Percentiles rank a stretch among this genome's conserved stretches.
phyloP scores from a whole-genome alignment of 2,329 filamentous ascomycete genomes.

The Aspergillus caelatus region DNA sequence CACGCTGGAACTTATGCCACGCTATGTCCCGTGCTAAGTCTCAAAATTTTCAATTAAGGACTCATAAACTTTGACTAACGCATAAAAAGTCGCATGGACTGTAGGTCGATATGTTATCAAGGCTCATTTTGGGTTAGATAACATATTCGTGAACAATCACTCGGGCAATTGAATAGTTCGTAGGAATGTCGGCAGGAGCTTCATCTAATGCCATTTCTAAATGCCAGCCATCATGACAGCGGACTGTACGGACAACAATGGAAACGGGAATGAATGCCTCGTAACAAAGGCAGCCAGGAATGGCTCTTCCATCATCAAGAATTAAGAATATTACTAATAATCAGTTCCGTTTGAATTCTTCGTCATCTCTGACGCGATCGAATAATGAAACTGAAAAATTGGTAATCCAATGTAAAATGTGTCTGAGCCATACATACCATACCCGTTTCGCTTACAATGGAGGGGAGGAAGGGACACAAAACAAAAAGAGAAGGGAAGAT shows the following conservation, averaged over 20 bases:
- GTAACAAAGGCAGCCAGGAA: not conserved
- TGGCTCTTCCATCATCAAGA: not conserved
- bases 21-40: not conserved
- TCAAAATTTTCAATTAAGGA: not conserved
- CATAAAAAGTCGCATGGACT: not conserved
- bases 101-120: not conserved
- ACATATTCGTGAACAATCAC: not conserved
- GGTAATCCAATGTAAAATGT: not conserved
- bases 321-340: not conserved
- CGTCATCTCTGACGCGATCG: not conserved
- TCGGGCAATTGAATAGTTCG: slow-evolving; percentile 3
- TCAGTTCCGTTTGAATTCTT: not conserved
- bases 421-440: not conserved
- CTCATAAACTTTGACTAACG: not conserved
- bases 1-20: not conserved
- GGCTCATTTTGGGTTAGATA: not conserved
- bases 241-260: not conserved
- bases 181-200: not conserved
- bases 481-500: too few species aligned
- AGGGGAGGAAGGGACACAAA: too few species aligned
- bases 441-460: not conserved
- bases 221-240: not conserved
- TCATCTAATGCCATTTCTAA: not conserved
- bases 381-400: not conserved
- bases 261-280: not conserved